Percentiles rank a stretch among this genome's conserved stretches.
Conservation (phyloP, 805 yeast genomes). For the Blastobotrys muscicola region DNA sequence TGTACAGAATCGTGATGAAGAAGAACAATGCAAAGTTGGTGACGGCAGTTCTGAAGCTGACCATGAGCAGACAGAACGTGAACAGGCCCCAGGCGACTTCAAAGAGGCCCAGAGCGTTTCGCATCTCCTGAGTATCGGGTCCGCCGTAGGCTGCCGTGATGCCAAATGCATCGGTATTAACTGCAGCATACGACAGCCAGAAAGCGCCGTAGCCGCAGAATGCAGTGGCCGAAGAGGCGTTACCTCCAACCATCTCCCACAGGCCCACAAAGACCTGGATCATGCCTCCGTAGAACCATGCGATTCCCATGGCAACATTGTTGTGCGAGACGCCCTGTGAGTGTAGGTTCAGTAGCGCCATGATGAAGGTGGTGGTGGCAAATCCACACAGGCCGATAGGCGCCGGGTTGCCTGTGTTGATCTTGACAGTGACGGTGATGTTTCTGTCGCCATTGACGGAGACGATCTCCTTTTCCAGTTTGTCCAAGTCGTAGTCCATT, state of each 20-base stretch:
- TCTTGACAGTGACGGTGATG: no score
- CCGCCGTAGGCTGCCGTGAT: constrained; percentile 44
- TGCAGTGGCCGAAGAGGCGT: constrained; percentile 61
- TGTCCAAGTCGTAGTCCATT: no score
- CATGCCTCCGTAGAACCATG: constrained; percentile 55
- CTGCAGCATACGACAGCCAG: constrained; percentile 58
- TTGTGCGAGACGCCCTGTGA: constrained; percentile 46
- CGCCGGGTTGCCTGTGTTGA: constrained; percentile 44
- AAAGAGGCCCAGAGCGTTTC: constrained; percentile 49
- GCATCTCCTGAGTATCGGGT: constrained; percentile 25
- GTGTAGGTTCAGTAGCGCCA: constrained; percentile 45
- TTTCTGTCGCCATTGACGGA: no score
- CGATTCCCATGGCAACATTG: constrained; percentile 46
- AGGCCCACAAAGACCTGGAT: constrained; percentile 54
- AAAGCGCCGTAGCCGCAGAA: constrained; percentile 57
- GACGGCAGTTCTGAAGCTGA: constrained; percentile 56
- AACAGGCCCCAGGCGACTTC: constrained; percentile 56
- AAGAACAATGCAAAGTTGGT: constrained; percentile 52
- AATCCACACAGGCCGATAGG: constrained; percentile 56
- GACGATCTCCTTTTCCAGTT: no score
- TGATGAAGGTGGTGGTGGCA: constrained; percentile 52
- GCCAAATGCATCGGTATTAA: constrained; percentile 51
- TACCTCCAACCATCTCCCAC: constrained; percentile 56
- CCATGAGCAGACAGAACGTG: constrained; percentile 42
- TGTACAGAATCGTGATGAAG: constrained; percentile 43